Evolutionary conservation across 768 basidiomycete genomes (phyloP).

Genomic region (Boletus rubropictus): DNA sequence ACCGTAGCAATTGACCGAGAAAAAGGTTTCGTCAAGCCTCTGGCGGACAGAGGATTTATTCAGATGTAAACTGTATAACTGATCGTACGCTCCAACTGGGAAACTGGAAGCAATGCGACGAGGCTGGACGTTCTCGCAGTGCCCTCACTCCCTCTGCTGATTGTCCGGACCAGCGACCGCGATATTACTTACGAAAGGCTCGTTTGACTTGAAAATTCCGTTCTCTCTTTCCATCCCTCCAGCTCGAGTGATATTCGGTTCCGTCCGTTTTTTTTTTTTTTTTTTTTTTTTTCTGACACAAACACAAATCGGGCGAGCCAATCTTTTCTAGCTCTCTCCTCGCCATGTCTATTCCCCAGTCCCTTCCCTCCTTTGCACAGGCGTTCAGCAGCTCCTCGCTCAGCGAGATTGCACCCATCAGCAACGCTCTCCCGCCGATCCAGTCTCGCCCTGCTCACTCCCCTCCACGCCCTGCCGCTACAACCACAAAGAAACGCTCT

Average conservation of each 20-base stretch:
- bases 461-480: conserved; percentile 19
- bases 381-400: conserved; percentile 61
- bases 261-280: conserved; percentile 4
- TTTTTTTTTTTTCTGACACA: neutral
- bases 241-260: conserved; percentile 11
- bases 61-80: no score
- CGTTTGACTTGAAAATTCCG: neutral
- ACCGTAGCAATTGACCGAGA: neutral
- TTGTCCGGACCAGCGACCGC: neutral
- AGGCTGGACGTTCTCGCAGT: neutral
- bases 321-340: neutral
- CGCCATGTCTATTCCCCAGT: conserved; percentile 48
- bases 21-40: neutral
- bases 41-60: no score
- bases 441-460: conserved; percentile 35
- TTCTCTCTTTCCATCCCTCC: no score
- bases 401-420: conserved; percentile 41
- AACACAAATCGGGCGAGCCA: neutral
- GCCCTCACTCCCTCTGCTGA: neutral
- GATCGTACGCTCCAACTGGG: neutral
- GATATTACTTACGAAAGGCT: conserved; percentile 3
- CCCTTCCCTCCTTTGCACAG: conserved; percentile 75
- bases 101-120: neutral
- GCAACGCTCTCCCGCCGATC: conserved; percentile 64
- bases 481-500: conserved; percentile 38